phyloP scores from a whole-genome alignment of 495 filamentous ascomycete species.

The Aspergillus cavernicola region DNA sequence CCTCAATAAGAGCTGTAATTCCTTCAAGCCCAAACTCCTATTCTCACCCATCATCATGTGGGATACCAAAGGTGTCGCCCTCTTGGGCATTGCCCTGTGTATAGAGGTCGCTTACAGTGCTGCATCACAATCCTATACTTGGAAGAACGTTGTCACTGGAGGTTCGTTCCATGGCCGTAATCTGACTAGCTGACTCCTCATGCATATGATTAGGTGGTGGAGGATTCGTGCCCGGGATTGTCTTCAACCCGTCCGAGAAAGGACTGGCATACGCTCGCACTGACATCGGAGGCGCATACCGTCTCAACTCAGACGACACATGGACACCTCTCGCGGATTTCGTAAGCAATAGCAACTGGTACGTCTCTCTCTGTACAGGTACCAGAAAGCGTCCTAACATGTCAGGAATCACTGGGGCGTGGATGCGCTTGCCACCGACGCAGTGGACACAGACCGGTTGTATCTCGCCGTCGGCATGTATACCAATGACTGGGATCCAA shows the following conservation, averaged over 20 bases:
- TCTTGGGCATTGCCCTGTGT: background rate
- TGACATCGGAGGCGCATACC: constrained; percentile 17
- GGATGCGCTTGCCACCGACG: constrained; percentile 14
- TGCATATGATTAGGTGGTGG: constrained; percentile 6
- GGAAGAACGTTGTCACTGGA: constrained; percentile 16
- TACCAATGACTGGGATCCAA: constrained; percentile 15
- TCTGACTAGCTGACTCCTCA: background rate
- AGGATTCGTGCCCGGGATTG: constrained; percentile 13
- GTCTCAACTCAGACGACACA: constrained; percentile 16
- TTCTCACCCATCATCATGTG: background rate
- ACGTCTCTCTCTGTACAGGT: background rate
- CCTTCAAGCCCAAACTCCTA: too few species aligned
- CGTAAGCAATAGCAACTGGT: constrained; percentile 11
- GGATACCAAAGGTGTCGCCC: background rate
- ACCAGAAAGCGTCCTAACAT: background rate
- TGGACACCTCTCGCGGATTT: constrained; percentile 14
- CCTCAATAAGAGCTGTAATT: too few species aligned
- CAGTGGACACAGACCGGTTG: constrained; percentile 10
- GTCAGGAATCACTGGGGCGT: constrained; percentile 14
- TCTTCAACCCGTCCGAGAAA: constrained; percentile 14
- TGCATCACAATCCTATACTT: constrained; percentile 14
- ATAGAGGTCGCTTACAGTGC: constrained; percentile 5
- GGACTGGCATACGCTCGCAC: constrained; percentile 15
- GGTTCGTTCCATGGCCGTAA: background rate
- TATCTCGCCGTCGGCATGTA: constrained; percentile 17